A percentile compares a stretch with the other conserved stretches of the same genome.
Conservation (phyloP, 1,139 yeast genomes). For the Suhomyces yuchorum region DNA sequence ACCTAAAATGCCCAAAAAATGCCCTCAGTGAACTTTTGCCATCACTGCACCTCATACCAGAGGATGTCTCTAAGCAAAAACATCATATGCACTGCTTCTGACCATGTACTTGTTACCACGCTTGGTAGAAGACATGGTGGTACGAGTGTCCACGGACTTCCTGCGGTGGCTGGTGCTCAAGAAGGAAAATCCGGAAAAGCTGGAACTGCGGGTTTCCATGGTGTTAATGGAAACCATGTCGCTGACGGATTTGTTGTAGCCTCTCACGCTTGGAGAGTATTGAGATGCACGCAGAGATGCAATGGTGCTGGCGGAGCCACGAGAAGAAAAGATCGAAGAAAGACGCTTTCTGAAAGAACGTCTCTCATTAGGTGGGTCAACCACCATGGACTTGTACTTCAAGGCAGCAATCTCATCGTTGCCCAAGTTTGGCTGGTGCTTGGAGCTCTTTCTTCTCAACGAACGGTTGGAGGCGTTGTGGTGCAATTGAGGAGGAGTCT, state of each 20-base stretch:
- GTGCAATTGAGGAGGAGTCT: slow-evolving; percentile 10
- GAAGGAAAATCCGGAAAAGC: slow-evolving; percentile 41
- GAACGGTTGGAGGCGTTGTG: slow-evolving; percentile 3
- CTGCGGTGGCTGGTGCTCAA: slow-evolving; percentile 16
- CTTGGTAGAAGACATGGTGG: slow-evolving; percentile 8
- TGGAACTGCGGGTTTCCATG: slow-evolving; percentile 28
- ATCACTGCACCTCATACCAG: not conserved
- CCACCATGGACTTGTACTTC: slow-evolving; percentile 20
- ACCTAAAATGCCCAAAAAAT: not conserved
- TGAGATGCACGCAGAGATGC: slow-evolving; percentile 12
- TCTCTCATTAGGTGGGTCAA: slow-evolving; percentile 22
- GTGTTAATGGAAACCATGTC: slow-evolving; percentile 35
- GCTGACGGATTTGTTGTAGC: slow-evolving; percentile 13
- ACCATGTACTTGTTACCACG: slow-evolving; percentile 24
- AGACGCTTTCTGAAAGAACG: slow-evolving; percentile 32
- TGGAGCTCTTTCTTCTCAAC: slow-evolving; percentile 1
- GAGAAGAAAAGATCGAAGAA: slow-evolving; percentile 28
- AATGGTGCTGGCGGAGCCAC: slow-evolving; percentile 11
- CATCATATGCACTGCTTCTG: slow-evolving; percentile 22
- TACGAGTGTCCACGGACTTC: slow-evolving; percentile 10
- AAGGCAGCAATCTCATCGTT: slow-evolving; percentile 18
- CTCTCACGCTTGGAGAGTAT: slow-evolving; percentile 10
- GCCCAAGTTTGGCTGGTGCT: slow-evolving; percentile 6
- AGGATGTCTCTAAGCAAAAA: slow-evolving; percentile 13
- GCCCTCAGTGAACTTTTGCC: not conserved